A percentile compares a stretch with the other conserved stretches of the same genome.
Evolutionary conservation across 345 rosid genomes (phyloP).

Genomic region (Citrus maxima): DNA sequence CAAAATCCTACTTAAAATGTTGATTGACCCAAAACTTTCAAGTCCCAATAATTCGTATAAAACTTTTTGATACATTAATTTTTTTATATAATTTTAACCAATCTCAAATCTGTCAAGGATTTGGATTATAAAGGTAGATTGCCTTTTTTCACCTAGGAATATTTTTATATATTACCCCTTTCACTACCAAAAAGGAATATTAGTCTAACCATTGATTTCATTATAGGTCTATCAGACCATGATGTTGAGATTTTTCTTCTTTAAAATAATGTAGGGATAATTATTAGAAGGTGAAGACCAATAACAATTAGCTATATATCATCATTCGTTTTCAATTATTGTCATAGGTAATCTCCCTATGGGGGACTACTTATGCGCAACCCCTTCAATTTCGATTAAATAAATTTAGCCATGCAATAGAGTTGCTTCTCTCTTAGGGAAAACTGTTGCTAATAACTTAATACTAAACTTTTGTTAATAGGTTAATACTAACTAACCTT

Average conservation of each 20-base stretch:
- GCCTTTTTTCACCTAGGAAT: constrained; percentile 8
- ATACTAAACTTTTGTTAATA: background rate
- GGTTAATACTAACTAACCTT: background rate
- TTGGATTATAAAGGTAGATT: constrained; percentile 22
- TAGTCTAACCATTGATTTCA: constrained; percentile 4
- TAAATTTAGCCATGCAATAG: constrained; percentile 5
- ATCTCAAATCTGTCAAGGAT: constrained; percentile 25
- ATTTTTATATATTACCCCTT: constrained; percentile 7
- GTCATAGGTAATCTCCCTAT: constrained; percentile 16
- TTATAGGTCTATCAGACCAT: constrained; percentile 8
- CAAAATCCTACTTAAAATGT: background rate
- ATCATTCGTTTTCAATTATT: constrained; percentile 20
- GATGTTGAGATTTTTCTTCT: constrained; percentile 19
- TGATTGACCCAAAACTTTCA: constrained; percentile 3
- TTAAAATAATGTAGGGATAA: constrained; percentile 2
- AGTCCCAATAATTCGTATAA: constrained; percentile 14
- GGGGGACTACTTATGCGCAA: background rate
- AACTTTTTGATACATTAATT: background rate
- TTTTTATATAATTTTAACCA: constrained; percentile 2
- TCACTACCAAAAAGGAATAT: constrained; percentile 10
- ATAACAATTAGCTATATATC: constrained; percentile 6
- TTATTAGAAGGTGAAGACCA: background rate
- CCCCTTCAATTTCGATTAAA: background rate
- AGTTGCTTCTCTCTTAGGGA: constrained; percentile 1
- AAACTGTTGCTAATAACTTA: background rate